Evolutionary conservation across 2,329 filamentous ascomycete genomes (phyloP).

Genomic region (Aspergillus unguis): DNA sequence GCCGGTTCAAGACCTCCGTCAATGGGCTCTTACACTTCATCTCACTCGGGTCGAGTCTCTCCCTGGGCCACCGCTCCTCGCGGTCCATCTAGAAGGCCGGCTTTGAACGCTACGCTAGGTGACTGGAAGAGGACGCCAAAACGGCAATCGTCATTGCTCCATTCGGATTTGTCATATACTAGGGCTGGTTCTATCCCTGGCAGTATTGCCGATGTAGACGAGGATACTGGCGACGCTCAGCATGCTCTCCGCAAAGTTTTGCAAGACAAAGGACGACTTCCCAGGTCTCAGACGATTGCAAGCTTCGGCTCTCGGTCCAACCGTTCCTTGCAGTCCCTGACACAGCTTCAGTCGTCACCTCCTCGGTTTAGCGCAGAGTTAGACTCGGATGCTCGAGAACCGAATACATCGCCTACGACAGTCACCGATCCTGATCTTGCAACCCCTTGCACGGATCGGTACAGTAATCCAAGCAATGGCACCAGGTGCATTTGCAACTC

Average conservation of each 20-base stretch:
- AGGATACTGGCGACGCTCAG: conserved; percentile 43
- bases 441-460: conserved; percentile 54
- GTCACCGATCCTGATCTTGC: conserved; percentile 49
- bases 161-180: conserved; percentile 32
- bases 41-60: conserved; percentile 40
- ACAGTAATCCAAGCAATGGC: conserved; percentile 50
- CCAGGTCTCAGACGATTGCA: conserved; percentile 27
- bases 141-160: conserved; percentile 29
- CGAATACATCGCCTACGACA: conserved; percentile 50
- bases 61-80: conserved; percentile 40
- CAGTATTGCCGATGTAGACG: conserved; percentile 26
- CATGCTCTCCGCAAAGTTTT: conserved; percentile 48
- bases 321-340: conserved; percentile 31
- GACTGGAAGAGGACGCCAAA: conserved; percentile 35
- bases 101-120: conserved; percentile 21
- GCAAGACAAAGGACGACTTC: conserved; percentile 30
- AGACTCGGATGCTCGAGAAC: conserved; percentile 37
- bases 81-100: conserved; percentile 24
- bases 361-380: conserved; percentile 37
- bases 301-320: conserved; percentile 29
- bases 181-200: conserved; percentile 28
- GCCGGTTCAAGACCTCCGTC: conserved; percentile 40
- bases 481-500: conserved; percentile 59
- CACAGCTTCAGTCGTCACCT: conserved; percentile 44
- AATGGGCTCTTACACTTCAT: conserved; percentile 44